Percentiles rank a stretch among this genome's conserved stretches.
These are phyloP conservation scores for Didymella glomerata DNA, from an alignment of 2,329 filamentous ascomycete species.

Conservation along the genomic window DNA sequence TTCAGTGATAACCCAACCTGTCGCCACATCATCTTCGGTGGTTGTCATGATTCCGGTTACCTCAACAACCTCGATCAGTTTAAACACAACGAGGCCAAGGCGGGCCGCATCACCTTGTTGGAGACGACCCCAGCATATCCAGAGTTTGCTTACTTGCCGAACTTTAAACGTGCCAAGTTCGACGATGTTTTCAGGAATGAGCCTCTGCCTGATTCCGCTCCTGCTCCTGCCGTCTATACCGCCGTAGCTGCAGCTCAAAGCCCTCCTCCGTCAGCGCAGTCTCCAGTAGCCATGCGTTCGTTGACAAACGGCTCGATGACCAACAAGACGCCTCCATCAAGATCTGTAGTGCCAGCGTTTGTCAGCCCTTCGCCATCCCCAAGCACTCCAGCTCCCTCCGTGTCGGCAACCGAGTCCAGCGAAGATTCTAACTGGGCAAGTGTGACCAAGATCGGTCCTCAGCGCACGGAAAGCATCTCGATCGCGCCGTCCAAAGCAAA, in stretches of 20 bases:
- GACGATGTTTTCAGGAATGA: conserved; percentile 54
- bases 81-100: conserved; percentile 51
- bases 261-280: conserved; percentile 22
- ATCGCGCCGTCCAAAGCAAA: conserved; percentile 45
- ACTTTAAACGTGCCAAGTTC: conserved; percentile 52
- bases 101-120: conserved; percentile 55
- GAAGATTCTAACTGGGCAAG: conserved; percentile 46
- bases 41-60: conserved; percentile 58
- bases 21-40: conserved; percentile 59
- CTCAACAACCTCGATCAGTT: conserved; percentile 57
- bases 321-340: conserved; percentile 24
- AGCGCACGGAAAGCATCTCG: conserved; percentile 48
- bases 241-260: conserved; percentile 11
- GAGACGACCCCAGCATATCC: conserved; percentile 54
- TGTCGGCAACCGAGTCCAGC: conserved; percentile 26
- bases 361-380: conserved; percentile 32
- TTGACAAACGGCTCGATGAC: conserved; percentile 25
- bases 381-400: conserved; percentile 34
- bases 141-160: conserved; percentile 53
- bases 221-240: conserved; percentile 17
- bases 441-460: conserved; percentile 51
- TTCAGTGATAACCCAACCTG: conserved; percentile 58
- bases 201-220: conserved; percentile 48
- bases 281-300: conserved; percentile 21
- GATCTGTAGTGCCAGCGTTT: conserved; percentile 24